A percentile compares a stretch with the other conserved stretches of the same genome.
phyloP scores from a whole-genome alignment of 306 rosid species.

The Cucumis cinereus region DNA sequence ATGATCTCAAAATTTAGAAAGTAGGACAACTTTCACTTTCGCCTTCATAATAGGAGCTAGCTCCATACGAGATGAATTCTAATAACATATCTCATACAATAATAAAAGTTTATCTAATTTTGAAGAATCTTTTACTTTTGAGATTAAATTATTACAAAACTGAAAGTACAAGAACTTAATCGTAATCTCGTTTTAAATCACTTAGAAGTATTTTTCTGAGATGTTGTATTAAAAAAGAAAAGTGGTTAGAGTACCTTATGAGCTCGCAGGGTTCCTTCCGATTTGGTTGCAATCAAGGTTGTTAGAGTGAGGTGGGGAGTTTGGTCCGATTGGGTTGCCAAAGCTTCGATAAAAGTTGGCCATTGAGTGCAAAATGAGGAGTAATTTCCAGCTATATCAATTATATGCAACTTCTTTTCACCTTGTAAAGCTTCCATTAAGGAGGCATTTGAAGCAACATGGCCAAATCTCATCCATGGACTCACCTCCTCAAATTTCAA shows the following conservation, averaged over 20 bases:
- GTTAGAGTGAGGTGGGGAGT: conserved; percentile 74
- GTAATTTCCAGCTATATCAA: conserved; percentile 39
- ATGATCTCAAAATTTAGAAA: too few species aligned
- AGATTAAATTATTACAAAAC: too few species aligned
- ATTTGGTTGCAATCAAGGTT: conserved; percentile 30
- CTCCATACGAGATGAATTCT: too few species aligned
- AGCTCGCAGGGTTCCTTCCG: neutral
- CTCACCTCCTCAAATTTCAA: conserved; percentile 80
- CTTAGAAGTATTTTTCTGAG: too few species aligned
- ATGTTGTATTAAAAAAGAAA: too few species aligned
- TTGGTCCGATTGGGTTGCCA: conserved; percentile 68
- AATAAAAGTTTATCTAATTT: too few species aligned
- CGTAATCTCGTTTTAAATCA: too few species aligned
- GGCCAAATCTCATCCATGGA: conserved; percentile 93
- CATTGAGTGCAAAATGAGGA: conserved; percentile 92
- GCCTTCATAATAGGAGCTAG: too few species aligned
- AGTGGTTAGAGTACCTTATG: neutral
- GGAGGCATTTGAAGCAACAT: conserved; percentile 88
- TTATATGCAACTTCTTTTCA: conserved; percentile 56
- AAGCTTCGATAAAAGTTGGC: conserved; percentile 83
- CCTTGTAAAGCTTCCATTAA: conserved; percentile 79
- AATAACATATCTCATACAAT: too few species aligned
- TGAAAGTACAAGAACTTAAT: too few species aligned
- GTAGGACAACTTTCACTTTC: too few species aligned
- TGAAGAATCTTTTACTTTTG: too few species aligned